phyloP scores from a whole-genome alignment of 495 filamentous ascomycete species.

The Endocarpon pusillum region DNA sequence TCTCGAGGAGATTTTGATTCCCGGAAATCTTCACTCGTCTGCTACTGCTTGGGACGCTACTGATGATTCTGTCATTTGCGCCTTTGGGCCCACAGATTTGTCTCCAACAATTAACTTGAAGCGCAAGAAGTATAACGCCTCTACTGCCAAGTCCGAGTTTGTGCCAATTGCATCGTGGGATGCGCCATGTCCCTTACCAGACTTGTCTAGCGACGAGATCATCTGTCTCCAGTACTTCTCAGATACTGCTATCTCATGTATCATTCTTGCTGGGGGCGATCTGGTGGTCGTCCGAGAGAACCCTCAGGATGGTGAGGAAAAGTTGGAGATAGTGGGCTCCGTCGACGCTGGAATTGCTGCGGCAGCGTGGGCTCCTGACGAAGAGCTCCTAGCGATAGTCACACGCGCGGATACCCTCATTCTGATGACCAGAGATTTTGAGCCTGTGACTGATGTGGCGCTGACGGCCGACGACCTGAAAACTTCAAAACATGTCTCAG shows the following conservation, averaged over 20 bases:
- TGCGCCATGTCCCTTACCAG: conserved; percentile 51
- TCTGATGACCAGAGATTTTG: conserved; percentile 86
- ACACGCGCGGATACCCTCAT: conserved; percentile 66
- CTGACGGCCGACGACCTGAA: conserved; percentile 64
- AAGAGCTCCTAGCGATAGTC: conserved; percentile 69
- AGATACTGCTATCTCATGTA: conserved; percentile 55
- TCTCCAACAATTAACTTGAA: conserved; percentile 49
- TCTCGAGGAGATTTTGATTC: conserved; percentile 38
- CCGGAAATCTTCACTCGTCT: conserved; percentile 40
- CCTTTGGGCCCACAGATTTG: conserved; percentile 51
- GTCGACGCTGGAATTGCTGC: conserved; percentile 81
- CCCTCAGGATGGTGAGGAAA: conserved; percentile 46
- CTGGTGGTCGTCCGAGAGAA: conserved; percentile 72
- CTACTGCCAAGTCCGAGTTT: conserved; percentile 20
- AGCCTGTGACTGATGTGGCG: conserved; percentile 54
- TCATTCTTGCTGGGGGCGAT: conserved; percentile 82
- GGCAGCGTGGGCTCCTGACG: conserved; percentile 88
- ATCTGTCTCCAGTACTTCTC: conserved; percentile 68
- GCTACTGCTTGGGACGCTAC: conserved; percentile 62
- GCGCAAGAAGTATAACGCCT: conserved; percentile 27
- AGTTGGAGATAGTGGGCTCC: conserved; percentile 87
- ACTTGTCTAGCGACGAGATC: conserved; percentile 52
- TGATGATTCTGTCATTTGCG: conserved; percentile 52
- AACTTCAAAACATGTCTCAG: conserved; percentile 85
- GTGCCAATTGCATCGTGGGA: conserved; percentile 71